Evolutionary conservation across 257 asterid genomes (phyloP).

Genomic region (Asclepias syriaca): DNA sequence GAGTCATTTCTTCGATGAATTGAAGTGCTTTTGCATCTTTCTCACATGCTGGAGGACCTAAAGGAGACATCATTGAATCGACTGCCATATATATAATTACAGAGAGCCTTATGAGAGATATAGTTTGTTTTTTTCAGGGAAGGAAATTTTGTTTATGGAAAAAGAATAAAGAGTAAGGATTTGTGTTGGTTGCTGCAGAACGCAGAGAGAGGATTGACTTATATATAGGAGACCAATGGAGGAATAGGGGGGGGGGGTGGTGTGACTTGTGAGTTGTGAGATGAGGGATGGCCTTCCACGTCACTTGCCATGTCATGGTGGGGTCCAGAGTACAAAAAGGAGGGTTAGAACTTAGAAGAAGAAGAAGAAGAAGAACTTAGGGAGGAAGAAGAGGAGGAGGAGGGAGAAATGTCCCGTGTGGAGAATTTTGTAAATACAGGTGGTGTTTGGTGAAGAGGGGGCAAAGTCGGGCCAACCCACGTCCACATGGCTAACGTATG

Average conservation of each 20-base stretch:
- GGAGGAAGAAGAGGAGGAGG: slow-evolving; percentile 4
- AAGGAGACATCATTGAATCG: slow-evolving; percentile 64
- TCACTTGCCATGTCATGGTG: slow-evolving; percentile 39
- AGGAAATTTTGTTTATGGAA: background rate
- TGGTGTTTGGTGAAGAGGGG: slow-evolving; percentile 22
- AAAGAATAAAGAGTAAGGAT: background rate
- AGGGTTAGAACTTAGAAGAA: slow-evolving; percentile 5
- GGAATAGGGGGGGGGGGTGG: slow-evolving; percentile 11
- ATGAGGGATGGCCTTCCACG: slow-evolving; percentile 31
- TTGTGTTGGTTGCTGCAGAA: background rate
- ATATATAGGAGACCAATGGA: slow-evolving; percentile 40
- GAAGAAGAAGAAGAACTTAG: slow-evolving; percentile 34
- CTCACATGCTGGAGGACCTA: slow-evolving; percentile 87
- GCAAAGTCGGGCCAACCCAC: slow-evolving; percentile 30
- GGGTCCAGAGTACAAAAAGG: slow-evolving; percentile 32
- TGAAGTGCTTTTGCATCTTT: slow-evolving; percentile 84
- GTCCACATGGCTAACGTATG: slow-evolving; percentile 16
- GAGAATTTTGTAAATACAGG: slow-evolving; percentile 28
- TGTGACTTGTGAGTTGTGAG: background rate
- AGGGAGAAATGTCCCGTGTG: slow-evolving; percentile 20
- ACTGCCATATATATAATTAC: slow-evolving; percentile 51
- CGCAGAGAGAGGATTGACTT: slow-evolving; percentile 25
- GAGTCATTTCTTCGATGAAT: slow-evolving; percentile 87
- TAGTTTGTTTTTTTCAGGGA: no score
- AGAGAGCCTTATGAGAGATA: background rate